phyloP scores from a whole-genome alignment of 768 basidiomycete species.

The Boletus patriciae region DNA sequence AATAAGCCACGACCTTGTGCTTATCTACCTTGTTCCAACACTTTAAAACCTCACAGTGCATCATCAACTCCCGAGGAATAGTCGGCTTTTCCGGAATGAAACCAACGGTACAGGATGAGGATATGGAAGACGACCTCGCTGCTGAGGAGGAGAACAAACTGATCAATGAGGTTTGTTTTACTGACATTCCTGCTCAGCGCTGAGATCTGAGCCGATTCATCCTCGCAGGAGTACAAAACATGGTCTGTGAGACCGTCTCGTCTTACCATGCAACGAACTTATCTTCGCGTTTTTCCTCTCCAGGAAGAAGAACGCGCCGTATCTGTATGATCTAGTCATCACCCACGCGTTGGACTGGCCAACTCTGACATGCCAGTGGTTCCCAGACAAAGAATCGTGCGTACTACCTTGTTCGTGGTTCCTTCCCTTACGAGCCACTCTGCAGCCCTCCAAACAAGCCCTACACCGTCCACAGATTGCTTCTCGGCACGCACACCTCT shows the following conservation, averaged over 20 bases:
- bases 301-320: slow-evolving; percentile 97
- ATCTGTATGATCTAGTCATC: slow-evolving; percentile 95
- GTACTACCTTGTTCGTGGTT: slow-evolving; percentile 28
- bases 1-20: neutral
- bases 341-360: slow-evolving; percentile 99
- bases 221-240: slow-evolving; percentile 75
- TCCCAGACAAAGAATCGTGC: slow-evolving; percentile 94
- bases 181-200: neutral
- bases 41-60: neutral
- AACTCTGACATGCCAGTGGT: slow-evolving; percentile 96
- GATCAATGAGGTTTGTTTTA: slow-evolving; percentile 71
- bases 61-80: neutral
- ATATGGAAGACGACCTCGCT: slow-evolving; percentile 74
- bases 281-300: neutral
- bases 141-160: slow-evolving; percentile 88
- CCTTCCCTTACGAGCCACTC: neutral
- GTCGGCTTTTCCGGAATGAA: slow-evolving; percentile 37
- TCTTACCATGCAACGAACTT: neutral
- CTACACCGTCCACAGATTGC: slow-evolving; percentile 92
- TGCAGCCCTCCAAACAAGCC: slow-evolving; percentile 84
- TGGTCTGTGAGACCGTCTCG: slow-evolving; percentile 48
- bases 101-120: slow-evolving; percentile 51
- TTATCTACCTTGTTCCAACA: neutral
- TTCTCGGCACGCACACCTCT: slow-evolving; percentile 97
- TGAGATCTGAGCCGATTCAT: slow-evolving; percentile 10